Evolutionary conservation across 2,329 filamentous ascomycete genomes (phyloP).

Genomic region (Exophiala calicioides): DNA sequence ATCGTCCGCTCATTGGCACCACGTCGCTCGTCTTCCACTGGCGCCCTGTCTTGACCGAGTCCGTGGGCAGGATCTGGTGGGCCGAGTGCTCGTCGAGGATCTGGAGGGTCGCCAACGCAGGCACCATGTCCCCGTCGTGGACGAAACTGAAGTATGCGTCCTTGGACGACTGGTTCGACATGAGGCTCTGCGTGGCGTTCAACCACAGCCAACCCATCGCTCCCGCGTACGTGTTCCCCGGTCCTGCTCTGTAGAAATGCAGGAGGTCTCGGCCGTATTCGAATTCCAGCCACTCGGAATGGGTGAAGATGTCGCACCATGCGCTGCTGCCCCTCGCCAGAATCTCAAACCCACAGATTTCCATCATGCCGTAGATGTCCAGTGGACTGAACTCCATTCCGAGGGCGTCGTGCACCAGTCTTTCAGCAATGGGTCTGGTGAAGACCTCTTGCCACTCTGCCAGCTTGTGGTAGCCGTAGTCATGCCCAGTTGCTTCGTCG

Average conservation of each 20-base stretch:
- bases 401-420: slow-evolving; percentile 47
- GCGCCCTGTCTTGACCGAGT: slow-evolving; percentile 46
- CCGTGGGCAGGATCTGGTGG: slow-evolving; percentile 47
- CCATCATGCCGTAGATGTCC: slow-evolving; percentile 62
- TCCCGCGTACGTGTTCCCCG: slow-evolving; percentile 56
- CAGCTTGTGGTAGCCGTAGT: slow-evolving; percentile 52
- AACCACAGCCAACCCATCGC: slow-evolving; percentile 61
- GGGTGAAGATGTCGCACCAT: slow-evolving; percentile 60
- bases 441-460: slow-evolving; percentile 51
- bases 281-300: slow-evolving; percentile 56
- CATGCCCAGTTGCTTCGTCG: slow-evolving; percentile 48
- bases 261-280: slow-evolving; percentile 61
- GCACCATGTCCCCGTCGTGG: slow-evolving; percentile 61
- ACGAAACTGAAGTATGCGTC: slow-evolving; percentile 60
- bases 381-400: slow-evolving; percentile 45
- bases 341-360: slow-evolving; percentile 62
- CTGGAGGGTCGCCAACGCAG: slow-evolving; percentile 50
- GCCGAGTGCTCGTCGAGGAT: slow-evolving; percentile 50
- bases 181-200: slow-evolving; percentile 55
- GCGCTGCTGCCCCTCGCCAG: slow-evolving; percentile 54
- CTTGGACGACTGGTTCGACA: slow-evolving; percentile 44
- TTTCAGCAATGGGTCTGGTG: slow-evolving; percentile 46
- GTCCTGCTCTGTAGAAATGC: slow-evolving; percentile 61
- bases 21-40: slow-evolving; percentile 58
- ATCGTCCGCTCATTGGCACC: slow-evolving; percentile 58